Base-by-base conservation (phyloP, 1,284 basidiomycete species). In the Xerocomus amazonicus region DNA sequence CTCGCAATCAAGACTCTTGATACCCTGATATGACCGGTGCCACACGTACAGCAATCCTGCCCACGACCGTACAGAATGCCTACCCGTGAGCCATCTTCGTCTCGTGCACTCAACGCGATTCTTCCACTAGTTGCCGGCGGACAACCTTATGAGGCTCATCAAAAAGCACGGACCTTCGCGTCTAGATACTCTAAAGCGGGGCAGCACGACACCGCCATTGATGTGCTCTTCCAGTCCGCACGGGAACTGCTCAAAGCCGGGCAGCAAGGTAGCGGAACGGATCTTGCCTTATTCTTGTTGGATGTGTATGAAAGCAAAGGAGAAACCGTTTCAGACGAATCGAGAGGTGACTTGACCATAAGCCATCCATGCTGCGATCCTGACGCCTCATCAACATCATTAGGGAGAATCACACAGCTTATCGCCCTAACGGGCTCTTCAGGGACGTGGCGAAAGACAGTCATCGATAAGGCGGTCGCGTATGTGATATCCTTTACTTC, bases 101-200 rank as follows among this genome's bases (percentile, higher is more conserved):
- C 79, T 35, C 77, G 79, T 51, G 89, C 88, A 41, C 73, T 91
- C 16, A 80, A 80, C 56, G 87, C 86, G 5, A 90, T 91, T 54
- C 70, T 91, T 31, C 88, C 88, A 17, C 78, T 87, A 43, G 84
- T 92, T 48, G 67, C 78, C 12, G 73, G 75, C 16, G 80, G 85
- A 13, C 76, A 86, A 53, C 80, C 88, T 4, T 96, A 97, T 70
- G 90, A 91, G 59, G 93, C 92, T 0, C 94, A 97, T 61, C 93
- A 97, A 68, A 96, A 96, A 72, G 90, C 92, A 26, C 83, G 94
- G 29, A 97, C 94, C 26, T 95, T 94, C 56, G 92, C 92, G 6
- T 86, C 92, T 10, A 80, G 93, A 59, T 91, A 96, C 65, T 73
- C 76, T 45, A 87, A 90, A 68, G 83, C 90, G 4, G 77, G 77